These are phyloP conservation scores for Pelargonium australe DNA, from an alignment of 441 rosid species.

Conservation along the genomic window DNA sequence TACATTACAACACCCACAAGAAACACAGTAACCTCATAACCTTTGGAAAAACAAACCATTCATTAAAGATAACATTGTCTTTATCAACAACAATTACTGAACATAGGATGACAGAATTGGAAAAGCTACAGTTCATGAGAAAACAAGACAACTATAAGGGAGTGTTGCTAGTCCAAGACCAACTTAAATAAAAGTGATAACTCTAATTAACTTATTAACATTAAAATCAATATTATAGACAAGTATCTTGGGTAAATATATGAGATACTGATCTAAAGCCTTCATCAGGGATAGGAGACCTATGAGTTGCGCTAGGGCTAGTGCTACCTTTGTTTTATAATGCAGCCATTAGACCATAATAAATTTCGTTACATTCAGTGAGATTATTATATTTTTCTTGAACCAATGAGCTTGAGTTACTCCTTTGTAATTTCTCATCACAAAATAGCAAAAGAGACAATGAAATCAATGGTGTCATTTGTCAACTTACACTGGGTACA, in stretches of 20 bases:
- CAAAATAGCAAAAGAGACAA: not conserved
- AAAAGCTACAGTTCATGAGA: not conserved
- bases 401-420: not conserved
- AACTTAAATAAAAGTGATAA: not conserved
- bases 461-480: not conserved
- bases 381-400: not conserved
- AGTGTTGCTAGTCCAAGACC: not conserved
- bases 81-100: not conserved
- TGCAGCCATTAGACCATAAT: not conserved
- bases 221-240: not conserved
- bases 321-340: not conserved
- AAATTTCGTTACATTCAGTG: not conserved
- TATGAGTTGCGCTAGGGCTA: not conserved
- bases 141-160: not conserved
- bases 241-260: not conserved
- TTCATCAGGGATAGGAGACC: not conserved
- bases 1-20: conserved; percentile 18
- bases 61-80: not conserved
- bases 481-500: not conserved
- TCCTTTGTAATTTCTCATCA: not conserved
- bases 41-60: not conserved
- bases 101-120: not conserved
- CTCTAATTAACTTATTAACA: not conserved
- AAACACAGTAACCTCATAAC: not conserved
- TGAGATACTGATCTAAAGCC: not conserved